Evolutionary conservation across 2,329 filamentous ascomycete genomes (phyloP), one percentile per base, ranked within the genome.

Genomic region (Blumeriella jaapii): DNA sequence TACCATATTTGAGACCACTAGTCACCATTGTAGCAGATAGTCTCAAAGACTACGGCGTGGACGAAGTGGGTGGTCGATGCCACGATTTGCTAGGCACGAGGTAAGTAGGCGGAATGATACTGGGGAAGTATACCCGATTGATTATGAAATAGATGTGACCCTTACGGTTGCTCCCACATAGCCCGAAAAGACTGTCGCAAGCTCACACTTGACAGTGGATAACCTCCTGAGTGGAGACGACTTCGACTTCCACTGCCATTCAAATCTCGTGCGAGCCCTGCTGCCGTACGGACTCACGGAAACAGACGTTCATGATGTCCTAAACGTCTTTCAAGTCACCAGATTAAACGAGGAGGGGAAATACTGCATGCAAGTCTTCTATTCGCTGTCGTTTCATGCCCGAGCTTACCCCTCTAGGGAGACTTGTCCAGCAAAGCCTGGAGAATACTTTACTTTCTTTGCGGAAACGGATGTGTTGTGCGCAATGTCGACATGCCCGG

Each of bases 281-380:
- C 42, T 77, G 1, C 76, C 78, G 0, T 76, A 66, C 41, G 81
- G 82, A 0, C 56, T 91, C 26, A 68, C 64, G 4, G 84, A 91
- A 58, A 63, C 64, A 18, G 82, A 91, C 52, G 74, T 91, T 1
- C 84, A 93, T 51, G 83, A 93, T 55, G 83, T 93, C 0, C 66
- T 93, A 35, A 93, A 93, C 51, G 65, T 93, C 3, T 91, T 93
- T 54, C 84, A 93, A 56, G 82, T 87, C 5, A 91, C 84, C 0
- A 82, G 83, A 0, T 55, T 91, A 29, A 78, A 91, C 49, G 64
- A 70, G 34, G 52, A 78, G 40, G 82, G 81, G 0, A 69, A 74
- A 34, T 89, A 87, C 47, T 87, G 83, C 41, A 93, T 93, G 68
- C 49, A 26, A 34, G 39, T 40, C n/a, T 12, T 33, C 10, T 8